phyloP scores from a whole-genome alignment of 495 filamentous ascomycete genomes.

The Aspergillus asperescens region DNA sequence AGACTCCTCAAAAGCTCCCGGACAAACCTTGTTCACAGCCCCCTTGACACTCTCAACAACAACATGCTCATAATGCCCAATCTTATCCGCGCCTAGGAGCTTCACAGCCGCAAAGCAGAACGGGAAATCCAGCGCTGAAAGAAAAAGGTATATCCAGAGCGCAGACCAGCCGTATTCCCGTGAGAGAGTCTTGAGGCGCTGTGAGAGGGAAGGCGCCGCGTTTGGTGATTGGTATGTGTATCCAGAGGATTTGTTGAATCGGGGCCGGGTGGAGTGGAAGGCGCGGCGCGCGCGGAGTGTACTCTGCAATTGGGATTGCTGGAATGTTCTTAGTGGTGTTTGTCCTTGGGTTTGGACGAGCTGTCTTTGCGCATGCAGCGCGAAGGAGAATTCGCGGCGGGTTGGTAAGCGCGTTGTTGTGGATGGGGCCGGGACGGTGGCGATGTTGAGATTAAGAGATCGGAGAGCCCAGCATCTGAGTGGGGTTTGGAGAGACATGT shows the following conservation, averaged over 20 bases:
- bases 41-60: slow-evolving; percentile 36
- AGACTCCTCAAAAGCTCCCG: slow-evolving; percentile 12
- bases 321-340: not conserved
- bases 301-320: not conserved
- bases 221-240: slow-evolving; percentile 5
- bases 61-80: slow-evolving; percentile 59
- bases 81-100: slow-evolving; percentile 73
- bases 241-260: slow-evolving; percentile 2
- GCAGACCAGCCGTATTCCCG: slow-evolving; percentile 94
- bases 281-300: slow-evolving; percentile 13
- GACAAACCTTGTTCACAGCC: slow-evolving; percentile 26
- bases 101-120: slow-evolving; percentile 89
- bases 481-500: slow-evolving; percentile 5
- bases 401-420: not conserved
- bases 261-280: slow-evolving; percentile 26
- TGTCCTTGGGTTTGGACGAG: not conserved
- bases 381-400: slow-evolving; percentile 13
- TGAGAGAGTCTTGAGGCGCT: slow-evolving; percentile 72
- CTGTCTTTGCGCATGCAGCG: not conserved
- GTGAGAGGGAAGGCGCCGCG: slow-evolving; percentile 54
- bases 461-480: not conserved
- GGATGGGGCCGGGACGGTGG: not conserved
- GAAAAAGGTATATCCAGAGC: slow-evolving; percentile 77
- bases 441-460: not conserved
- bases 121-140: slow-evolving; percentile 87